Base-by-base conservation (phyloP, 768 basidiomycete genomes). In the Filobasidium floriforme region DNA sequence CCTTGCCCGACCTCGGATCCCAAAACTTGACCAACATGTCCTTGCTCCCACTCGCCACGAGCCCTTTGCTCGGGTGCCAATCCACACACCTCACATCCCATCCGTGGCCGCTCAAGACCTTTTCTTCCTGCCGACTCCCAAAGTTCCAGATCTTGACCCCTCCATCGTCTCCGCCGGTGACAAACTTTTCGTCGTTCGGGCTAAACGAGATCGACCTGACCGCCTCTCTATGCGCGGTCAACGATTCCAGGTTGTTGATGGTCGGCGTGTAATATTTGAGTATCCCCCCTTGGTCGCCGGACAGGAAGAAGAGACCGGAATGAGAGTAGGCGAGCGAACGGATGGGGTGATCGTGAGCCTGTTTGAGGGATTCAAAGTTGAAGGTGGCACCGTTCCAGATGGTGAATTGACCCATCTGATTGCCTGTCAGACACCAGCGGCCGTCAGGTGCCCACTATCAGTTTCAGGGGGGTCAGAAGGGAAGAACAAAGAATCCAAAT, bases 261-360 rank as follows among this genome's bases (percentile, higher is more conserved):
- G 97, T 96, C 41, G 91, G 91, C 71, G 97, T 92, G 75, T 97
- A 99, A 80, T 98, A 99, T 79, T 99, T 99, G 83, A 99, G 92
- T 66, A 91, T 84, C 10, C 96, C 96, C 43, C 82, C 85, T 77
- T 92, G 90, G 81, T 99, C 96, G 29, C 90, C 87, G 19, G 92
- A 94, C 19, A 89, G 88, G 60, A 99, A 85, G 79, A 90, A 97
- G 18, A 87, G 83, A n/a, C 94, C 96, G 0, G 90, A 89, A 72
- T 96, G 91, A 0, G 90, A 90, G 79, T 93, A 99, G 18, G 84
- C 81, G 76, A 97, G 85, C 0, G 91, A 84, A 44, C 93, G 91
- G 65, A 99, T 89, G 44, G 92, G 89, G 1, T 88, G 87, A 75
- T 99, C 96, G 79, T 99, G 96, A 0, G 93, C 94, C 74, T 97